Evolutionary conservation across 164 flowering plant species (phyloP), one percentile per base, ranked within the genome.

Genomic region (Sedum album): DNA sequence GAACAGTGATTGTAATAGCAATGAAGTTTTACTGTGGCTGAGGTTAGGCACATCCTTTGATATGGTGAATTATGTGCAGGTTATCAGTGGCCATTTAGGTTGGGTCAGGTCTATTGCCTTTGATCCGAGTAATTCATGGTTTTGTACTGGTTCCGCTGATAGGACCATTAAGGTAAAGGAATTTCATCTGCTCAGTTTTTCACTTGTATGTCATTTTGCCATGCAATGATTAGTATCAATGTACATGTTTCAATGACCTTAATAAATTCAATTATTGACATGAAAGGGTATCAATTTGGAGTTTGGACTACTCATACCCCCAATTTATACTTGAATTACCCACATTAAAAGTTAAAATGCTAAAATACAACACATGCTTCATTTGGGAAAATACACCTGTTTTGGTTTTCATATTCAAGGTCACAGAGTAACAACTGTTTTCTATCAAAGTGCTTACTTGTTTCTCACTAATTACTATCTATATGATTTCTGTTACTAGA

Each of bases 121-220:
- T 79, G 93, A 90, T 81, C 96, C 97, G 26, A 92, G 97, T 75
- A 92, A 95, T 75, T 53, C 77, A 53, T 95, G 99, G 97, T 92
- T 92, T 77, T 92, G 99, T 74, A 95, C 99, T 30, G 99, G 99
- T 51, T 95, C 97, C 70, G 99, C 99, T 53, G 99, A 95, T 78
- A 87, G 97, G 6, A 90, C 97, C 21, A 92, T 92, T 68, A 92
- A 92, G 99, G 99, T 92, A 73, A 62, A 20, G 15, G 2, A 6
- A 39, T 62, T 28, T 62, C 6, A 23, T 8, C 6, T 0, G 6
- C 18, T 28, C 7, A 62, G 10, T 30, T 17, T 10, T 25, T n/a
- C 7, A 21, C 31, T 31, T 35, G n/a, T n/a, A n/a, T n/a, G 14
- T 62, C 65, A 4, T 26, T 60, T 26, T 60, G 20, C 18, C n/a